Evolutionary conservation across 108 stramenopile species (phyloP).

Genomic region (Stephanodiscus triporus): DNA sequence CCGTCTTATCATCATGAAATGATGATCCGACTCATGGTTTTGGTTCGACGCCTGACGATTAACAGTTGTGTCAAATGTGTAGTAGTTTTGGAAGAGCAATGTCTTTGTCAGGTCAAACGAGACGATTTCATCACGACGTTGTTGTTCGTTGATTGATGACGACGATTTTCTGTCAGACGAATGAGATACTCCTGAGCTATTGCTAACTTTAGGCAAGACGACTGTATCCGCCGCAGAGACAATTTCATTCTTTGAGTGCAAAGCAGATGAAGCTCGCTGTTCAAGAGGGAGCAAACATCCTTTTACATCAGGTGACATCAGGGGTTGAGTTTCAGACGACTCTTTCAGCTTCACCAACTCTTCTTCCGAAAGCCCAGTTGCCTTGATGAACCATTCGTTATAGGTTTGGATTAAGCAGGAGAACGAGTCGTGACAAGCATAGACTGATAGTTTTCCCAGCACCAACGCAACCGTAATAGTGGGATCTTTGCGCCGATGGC

Average conservation of each 20-base stretch:
- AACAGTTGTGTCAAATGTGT: slow-evolving; percentile 43
- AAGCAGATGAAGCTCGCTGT: not conserved
- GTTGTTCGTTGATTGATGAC: not conserved
- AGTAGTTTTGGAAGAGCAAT: slow-evolving; percentile 53
- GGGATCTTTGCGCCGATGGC: slow-evolving; percentile 45
- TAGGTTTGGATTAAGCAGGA: slow-evolving; percentile 64
- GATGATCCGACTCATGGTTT: not conserved
- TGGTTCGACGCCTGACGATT: not conserved
- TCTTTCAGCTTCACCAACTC: slow-evolving; percentile 43
- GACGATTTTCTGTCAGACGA: not conserved
- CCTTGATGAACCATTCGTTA: slow-evolving; percentile 61
- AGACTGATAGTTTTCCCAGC: slow-evolving; percentile 57
- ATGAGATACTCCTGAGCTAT: not conserved
- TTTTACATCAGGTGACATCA: not conserved
- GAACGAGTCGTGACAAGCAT: slow-evolving; percentile 83
- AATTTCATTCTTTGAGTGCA: slow-evolving; percentile 5
- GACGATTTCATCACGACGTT: slow-evolving; percentile 34
- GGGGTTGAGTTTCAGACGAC: slow-evolving; percentile 21
- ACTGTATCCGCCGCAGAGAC: not conserved
- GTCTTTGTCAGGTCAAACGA: slow-evolving; percentile 39
- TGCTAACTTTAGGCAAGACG: not conserved
- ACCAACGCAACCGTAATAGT: slow-evolving; percentile 42
- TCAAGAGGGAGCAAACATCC: slow-evolving; percentile 5
- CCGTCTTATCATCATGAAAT: not conserved
- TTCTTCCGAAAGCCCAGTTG: slow-evolving; percentile 56